Conservation (phyloP, 169 alveolate species). For the Eimeria maxima region DNA sequence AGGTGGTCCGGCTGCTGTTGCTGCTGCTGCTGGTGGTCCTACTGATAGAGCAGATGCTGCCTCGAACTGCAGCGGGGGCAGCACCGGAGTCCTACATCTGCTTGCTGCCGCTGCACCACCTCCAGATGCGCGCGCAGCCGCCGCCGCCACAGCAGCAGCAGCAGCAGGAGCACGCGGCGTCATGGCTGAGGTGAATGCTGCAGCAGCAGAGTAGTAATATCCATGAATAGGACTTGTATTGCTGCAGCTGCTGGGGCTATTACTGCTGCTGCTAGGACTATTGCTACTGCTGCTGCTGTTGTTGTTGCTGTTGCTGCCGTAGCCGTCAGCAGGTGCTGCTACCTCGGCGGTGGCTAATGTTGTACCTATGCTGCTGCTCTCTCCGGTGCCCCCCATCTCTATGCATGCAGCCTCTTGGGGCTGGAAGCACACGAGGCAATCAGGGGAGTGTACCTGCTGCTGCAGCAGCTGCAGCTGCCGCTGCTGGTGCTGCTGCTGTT, state of each 20-base stretch:
- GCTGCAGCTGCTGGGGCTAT: conserved; percentile 23
- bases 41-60: not conserved
- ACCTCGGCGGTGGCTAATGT: not conserved
- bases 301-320: conserved; percentile 9
- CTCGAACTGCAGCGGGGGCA: not conserved
- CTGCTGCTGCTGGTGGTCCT: conserved; percentile 8
- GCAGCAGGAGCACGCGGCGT: not conserved
- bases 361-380: conserved; percentile 65
- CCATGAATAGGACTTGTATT: not conserved
- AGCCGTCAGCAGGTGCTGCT: not conserved
- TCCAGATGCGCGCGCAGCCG: conserved; percentile 1
- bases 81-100: conserved; percentile 1
- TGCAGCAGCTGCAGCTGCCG: conserved; percentile 41
- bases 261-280: not conserved
- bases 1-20: not conserved
- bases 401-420: conserved; percentile 40
- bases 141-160: conserved; percentile 22
- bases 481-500: conserved; percentile 43
- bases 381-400: conserved; percentile 4
- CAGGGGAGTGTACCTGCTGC: conserved; percentile 56
- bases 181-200: not conserved
- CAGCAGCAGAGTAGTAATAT: not conserved
- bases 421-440: conserved; percentile 23
- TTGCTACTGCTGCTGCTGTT: conserved; percentile 24
- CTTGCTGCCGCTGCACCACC: conserved; percentile 36